Evolutionary conservation across 139 green algal species (phyloP).

Genomic region (Coelastrella sp.): DNA sequence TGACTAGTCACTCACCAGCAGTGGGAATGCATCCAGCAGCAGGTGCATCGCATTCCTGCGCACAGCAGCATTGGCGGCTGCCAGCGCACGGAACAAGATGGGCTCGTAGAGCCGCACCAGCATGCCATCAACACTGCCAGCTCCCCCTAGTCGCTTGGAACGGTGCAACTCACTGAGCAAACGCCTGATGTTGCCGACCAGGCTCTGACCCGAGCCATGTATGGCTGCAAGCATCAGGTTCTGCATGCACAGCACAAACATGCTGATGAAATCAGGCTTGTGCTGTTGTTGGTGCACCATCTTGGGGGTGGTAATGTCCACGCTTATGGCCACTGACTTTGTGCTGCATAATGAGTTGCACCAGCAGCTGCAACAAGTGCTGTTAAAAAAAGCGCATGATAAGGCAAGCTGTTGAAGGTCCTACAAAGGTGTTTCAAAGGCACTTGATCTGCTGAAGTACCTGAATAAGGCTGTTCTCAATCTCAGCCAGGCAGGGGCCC

Average conservation of each 20-base stretch:
- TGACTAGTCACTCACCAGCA: conserved; percentile 60
- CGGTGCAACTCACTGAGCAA: conserved; percentile 43
- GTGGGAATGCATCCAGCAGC: conserved; percentile 83
- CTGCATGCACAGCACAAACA: conserved; percentile 49
- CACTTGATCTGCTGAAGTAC: conserved; percentile 3
- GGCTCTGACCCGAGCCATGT: conserved; percentile 60
- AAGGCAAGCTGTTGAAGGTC: not conserved
- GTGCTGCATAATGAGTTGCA: not conserved
- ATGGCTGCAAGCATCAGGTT: conserved; percentile 75
- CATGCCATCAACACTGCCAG: conserved; percentile 67
- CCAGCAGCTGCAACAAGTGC: not conserved
- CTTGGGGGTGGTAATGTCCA: too few relatives aligned
- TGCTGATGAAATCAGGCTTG: too few relatives aligned
- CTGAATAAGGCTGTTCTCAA: conserved; percentile 77
- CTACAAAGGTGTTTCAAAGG: not conserved
- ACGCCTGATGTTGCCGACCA: conserved; percentile 66
- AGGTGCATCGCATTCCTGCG: conserved; percentile 80
- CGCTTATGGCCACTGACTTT: not conserved
- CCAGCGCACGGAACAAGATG: conserved; percentile 80
- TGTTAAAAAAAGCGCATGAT: not conserved
- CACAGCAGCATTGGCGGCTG: conserved; percentile 78
- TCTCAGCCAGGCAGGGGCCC: conserved; percentile 64
- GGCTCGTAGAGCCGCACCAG: conserved; percentile 87
- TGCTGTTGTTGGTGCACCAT: not conserved
- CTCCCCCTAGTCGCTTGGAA: conserved; percentile 41